Evolutionary conservation across 345 rosid species (phyloP), one percentile per base, ranked within the genome.

Genomic region (Zanthoxylum bungeanum): DNA sequence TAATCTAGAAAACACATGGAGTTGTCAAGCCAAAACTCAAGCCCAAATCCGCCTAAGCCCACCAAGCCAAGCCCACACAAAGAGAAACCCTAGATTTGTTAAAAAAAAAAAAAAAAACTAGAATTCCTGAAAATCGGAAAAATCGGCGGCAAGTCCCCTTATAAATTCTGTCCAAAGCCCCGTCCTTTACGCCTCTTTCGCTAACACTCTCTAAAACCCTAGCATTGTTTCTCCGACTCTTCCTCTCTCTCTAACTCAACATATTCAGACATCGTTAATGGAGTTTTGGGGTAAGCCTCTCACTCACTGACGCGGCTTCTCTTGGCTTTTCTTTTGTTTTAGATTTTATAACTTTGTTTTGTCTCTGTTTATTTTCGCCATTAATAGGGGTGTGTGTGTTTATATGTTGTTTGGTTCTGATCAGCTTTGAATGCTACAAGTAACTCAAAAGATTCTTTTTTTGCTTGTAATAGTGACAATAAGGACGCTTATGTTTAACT

Each of bases 241-340:
- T 34, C 4, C 25, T 2, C 22, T 19, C 25, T 9, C 33, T 1
- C 46, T 11, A 6, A 1, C 21, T 21, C 71, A 14, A 10, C 50
- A 1, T 42, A 12, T 42, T 42, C 47, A 42, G 6, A 72, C 63
- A 42, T 66, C 47, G n/a, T 27, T 72, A 34, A 88, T 88, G 92
- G 89, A 88, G 75, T 88, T 88, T 66, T 85, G 92, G 92, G 89
- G 89, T 88, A 84, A 34, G 71, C 64, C 9, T 1, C 6, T 59
- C 27, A 22, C 53, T 8, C 0, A 31, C 12, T 1, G 33, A 4
- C 17, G 19, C 10, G 2, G 31, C 12, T 40, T 63, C 33, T 34
- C 5, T n/a, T 34, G 40, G 10, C 34, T 37, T 37, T 37, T 8
- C 0, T 37, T 37, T 8, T 40, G 25, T 16, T 0, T 14, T 4